These are phyloP conservation scores for Nakazawaea anatomiae DNA, from an alignment of 805 yeast genomes.

Conservation along the genomic window DNA sequence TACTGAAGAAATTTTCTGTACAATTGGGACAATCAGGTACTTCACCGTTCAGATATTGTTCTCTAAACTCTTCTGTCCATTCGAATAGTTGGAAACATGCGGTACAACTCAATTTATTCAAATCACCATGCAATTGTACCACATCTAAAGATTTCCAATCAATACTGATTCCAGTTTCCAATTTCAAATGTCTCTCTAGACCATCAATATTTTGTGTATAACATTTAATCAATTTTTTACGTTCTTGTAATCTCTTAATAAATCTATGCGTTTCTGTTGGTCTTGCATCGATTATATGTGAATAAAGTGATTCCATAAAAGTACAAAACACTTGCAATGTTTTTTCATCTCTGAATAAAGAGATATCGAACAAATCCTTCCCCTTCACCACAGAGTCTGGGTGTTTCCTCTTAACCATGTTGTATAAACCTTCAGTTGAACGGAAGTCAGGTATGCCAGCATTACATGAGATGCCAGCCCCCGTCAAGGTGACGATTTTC, in stretches of 20 bases:
- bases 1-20: constrained; percentile 43
- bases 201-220: constrained; percentile 96
- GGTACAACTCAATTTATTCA: constrained; percentile 72
- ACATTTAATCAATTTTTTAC: constrained; percentile 69
- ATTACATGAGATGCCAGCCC: constrained; percentile 95
- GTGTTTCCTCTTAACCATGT: constrained; percentile 56
- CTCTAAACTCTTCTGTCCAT: constrained; percentile 55
- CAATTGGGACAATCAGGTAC: constrained; percentile 79
- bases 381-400: constrained; percentile 69
- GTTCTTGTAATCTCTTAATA: constrained; percentile 52
- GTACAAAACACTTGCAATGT: constrained; percentile 74
- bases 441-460: constrained; percentile 98
- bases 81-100: constrained; percentile 50
- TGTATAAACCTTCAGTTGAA: constrained; percentile 77
- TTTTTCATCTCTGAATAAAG: constrained; percentile 63
- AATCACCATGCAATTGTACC: constrained; percentile 87
- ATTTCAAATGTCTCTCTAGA: constrained; percentile 60
- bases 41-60: constrained; percentile 49
- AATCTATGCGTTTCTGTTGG: constrained; percentile 86
- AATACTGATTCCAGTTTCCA: constrained; percentile 49
- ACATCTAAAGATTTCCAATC: constrained; percentile 66
- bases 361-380: constrained; percentile 84
- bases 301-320: constrained; percentile 79
- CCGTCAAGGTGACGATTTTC: constrained; percentile 69
- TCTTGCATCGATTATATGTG: constrained; percentile 54